Evolutionary conservation across 768 basidiomycete genomes (phyloP), one percentile per base, ranked within the genome.

Genomic region (Tricholoma furcatifolium): DNA sequence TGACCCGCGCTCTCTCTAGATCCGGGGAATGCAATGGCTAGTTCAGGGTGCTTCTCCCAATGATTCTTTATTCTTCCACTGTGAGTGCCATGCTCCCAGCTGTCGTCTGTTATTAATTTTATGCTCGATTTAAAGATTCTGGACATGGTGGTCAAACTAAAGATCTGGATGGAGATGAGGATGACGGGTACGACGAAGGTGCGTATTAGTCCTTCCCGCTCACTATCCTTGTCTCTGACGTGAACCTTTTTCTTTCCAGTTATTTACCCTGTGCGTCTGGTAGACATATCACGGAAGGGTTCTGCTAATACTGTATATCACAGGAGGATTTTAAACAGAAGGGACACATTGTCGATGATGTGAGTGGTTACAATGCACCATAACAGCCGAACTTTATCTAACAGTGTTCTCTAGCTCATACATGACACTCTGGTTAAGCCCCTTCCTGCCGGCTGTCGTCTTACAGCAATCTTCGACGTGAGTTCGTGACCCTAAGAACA

Each of bases 141-240:
- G 95, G 95, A 12, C 96, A 98, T 58, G 96, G 96, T 34, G 94
- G 93, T 12, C 94, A 94, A 70, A 87, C 88, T 0, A 78, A 88
- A 56, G 96, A 97, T 67, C 31, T 70, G 2, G 84, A 92, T 58
- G 91, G 91, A 1, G 91, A 94, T 60, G 91, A 95, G 69, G 81
- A 70, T 0, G 93, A 94, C 65, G 93, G 93, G 11, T 82, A 70
- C 58, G 91, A 94, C 60, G 91, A 93, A 80, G 85, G 87, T 83
- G 34, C 47, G 65, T 43, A 10, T 39, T 34, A 20, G 46, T 34
- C 15, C 14, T 31, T 43, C 2, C 18, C 17, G 17, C n/a, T 17
- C 27, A 31, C 23, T 32, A 7, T 11, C 27, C 27, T 18, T 7
- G 20, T n/a, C n/a, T 1, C 41, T 48, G 48, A 42, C 35, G 24